Evolutionary conservation across 345 rosid genomes (phyloP), one percentile per base, ranked within the genome.

Genomic region (Euphorbia tirucalli): DNA sequence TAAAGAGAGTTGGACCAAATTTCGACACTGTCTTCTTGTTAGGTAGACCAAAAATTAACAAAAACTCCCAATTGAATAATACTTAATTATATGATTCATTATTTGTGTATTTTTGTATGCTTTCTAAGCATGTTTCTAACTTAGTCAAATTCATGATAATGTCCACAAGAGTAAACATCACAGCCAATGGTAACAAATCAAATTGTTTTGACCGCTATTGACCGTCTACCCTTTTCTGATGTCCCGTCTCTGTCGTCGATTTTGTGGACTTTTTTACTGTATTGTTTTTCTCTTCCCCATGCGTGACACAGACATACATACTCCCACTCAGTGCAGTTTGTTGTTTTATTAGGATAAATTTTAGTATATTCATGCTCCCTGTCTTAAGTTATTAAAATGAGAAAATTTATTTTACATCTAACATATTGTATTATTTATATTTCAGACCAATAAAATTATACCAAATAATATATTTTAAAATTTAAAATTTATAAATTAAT

Each of bases 11-110:
- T 57, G 65, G 61, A 27, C 25, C 44, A 55, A 39, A 22, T 60
- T 73, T 65, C 44, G n/a, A 43, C 0, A 28, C n/a, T 46, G 72
- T 74, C 72, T 48, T 44, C 37, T 15, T 22, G 71, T 66, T 66
- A 22, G 65, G 71, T 31, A 58, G 48, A 54, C 78, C 56, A 56
- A 22, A 56, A 46, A 13, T 6, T 1, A 7, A 41, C 11, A 11
- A 46, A 46, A 16, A 15, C 19, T 13, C 19, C 9, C 44, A 41
- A 41, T 37, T 37, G 41, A 13, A 13, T 44, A 44, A 46, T 46
- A 35, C 39, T 13, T 16, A 46, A 46, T 13, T 7, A 13, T 11
- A 41, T 41, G 3, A 37, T 37, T 37, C 5, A 7, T 44, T 44
- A 44, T 44, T 44, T 44, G 11, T 44, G 15, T 13, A 44, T 13